Evolutionary conservation across 768 basidiomycete species (phyloP), one percentile per base, ranked within the genome.

Genomic region (Amanita inopinata): DNA sequence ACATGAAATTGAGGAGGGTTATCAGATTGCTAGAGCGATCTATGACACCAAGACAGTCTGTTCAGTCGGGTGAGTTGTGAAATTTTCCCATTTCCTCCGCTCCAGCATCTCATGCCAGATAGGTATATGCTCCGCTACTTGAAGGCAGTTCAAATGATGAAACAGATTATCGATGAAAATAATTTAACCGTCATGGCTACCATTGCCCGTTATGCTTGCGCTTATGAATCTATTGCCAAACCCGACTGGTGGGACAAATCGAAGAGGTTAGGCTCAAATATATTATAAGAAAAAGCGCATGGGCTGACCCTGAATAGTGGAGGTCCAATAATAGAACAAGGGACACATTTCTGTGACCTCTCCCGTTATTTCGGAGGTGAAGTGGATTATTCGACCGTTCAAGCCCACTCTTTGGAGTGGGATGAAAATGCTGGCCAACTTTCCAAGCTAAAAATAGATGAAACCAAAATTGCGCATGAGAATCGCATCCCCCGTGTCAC

Each of bases 321-420:
- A 41, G 87, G 87, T 14, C 87, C 89, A 3, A 71, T 92, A 52
- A 66, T 93, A 49, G 90, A 91, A 61, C 86, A 91, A 66, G 93
- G 89, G 35, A 98, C 94, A 10, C 94, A 98, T 67, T 94, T 97
- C 66, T 92, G 89, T 53, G 92, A 97, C 65, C 74, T 96, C 33
- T 96, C 91, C 30, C 83, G 94, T 51, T 94, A 94, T 70, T 97
- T 98, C 56, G 94, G 93, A 39, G 94, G 94, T 11, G 88, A 94
- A 51, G 89, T 96, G 45, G 88, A 96, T 56, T 79, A 93, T 47
- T 65, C 77, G 39, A 75, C 74, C 24, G 84, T 90, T 30, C 65
- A 59, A 28, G 94, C 93, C 11, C 88, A 91, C 56, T 89, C 92
- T 6, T 72, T 97, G 23, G 93, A 94, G 57, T 91, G 84, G 84